Percentiles rank a stretch among this genome's conserved stretches.
These are phyloP conservation scores for Aspergillus fumigatiaffinis DNA, from an alignment of 2,329 filamentous ascomycete species.

Conservation along the genomic window DNA sequence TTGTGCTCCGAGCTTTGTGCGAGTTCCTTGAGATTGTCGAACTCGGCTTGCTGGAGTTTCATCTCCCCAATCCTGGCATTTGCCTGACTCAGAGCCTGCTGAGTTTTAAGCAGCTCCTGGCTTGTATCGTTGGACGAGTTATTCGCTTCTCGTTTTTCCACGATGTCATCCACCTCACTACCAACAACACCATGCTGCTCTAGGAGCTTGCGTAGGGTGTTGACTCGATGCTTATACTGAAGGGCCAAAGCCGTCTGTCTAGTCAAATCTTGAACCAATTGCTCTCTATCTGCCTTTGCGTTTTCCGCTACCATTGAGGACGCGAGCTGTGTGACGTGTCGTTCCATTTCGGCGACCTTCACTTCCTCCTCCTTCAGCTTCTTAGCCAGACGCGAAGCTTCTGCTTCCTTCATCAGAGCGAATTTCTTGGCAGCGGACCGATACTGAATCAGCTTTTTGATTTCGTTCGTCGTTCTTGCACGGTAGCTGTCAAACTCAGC, in stretches of 20 bases:
- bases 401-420: conserved; percentile 56
- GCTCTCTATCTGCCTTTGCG: conserved; percentile 33
- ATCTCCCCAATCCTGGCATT: conserved; percentile 33
- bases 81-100: conserved; percentile 33
- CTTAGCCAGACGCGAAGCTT: conserved; percentile 50
- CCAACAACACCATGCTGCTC: conserved; percentile 39
- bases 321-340: conserved; percentile 40
- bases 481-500: conserved; percentile 57
- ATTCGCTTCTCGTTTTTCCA: conserved; percentile 19
- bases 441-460: conserved; percentile 58
- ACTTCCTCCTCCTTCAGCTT: conserved; percentile 50
- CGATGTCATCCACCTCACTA: conserved; percentile 17
- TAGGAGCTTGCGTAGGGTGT: conserved; percentile 33
- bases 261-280: conserved; percentile 40
- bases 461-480: conserved; percentile 54
- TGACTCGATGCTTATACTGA: conserved; percentile 43
- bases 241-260: conserved; percentile 43
- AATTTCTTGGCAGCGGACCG: conserved; percentile 57
- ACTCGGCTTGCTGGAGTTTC: conserved; percentile 28
- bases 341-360: conserved; percentile 43
- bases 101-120: conserved; percentile 29
- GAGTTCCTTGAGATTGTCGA: conserved; percentile 32
- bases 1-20: conserved; percentile 40
- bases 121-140: conserved; percentile 13
- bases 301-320: conserved; percentile 34